Evolutionary conservation across 2,329 filamentous ascomycete species (phyloP).

Genomic region (Ascochyta lentis): DNA sequence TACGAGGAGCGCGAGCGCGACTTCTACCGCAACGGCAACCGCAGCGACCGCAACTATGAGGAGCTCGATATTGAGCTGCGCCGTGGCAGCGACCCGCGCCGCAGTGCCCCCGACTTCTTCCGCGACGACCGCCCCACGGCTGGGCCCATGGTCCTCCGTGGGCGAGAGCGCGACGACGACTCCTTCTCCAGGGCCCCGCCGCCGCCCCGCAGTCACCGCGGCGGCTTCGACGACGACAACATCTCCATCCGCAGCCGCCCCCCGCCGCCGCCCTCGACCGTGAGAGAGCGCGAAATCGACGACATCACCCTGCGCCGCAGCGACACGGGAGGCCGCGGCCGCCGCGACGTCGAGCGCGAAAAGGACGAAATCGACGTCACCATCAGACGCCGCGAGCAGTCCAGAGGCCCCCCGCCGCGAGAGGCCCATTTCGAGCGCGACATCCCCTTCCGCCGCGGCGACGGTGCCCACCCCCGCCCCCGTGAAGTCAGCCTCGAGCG

Average conservation of each 20-base stretch:
- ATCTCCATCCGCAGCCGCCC: conserved; percentile 42
- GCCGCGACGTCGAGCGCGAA: conserved; percentile 41
- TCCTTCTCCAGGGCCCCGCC: conserved; percentile 39
- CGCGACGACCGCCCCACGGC: conserved; percentile 55
- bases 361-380: conserved; percentile 42
- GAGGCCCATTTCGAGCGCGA: conserved; percentile 47
- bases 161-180: conserved; percentile 52
- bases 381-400: conserved; percentile 46
- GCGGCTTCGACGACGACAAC: conserved; percentile 52
- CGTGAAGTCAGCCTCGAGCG: conserved; percentile 47
- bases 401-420: conserved; percentile 42
- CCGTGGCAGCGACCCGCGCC: conserved; percentile 46
- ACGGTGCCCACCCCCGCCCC: conserved; percentile 46
- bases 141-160: conserved; percentile 55
- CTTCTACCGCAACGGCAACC: conserved; percentile 53
- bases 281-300: conserved; percentile 43
- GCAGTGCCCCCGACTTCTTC: conserved; percentile 57
- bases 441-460: conserved; percentile 53
- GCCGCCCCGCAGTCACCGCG: conserved; percentile 38
- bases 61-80: conserved; percentile 59
- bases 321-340: conserved; percentile 44
- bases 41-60: conserved; percentile 54
- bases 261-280: conserved; percentile 35
- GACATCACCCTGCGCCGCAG: conserved; percentile 50
- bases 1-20: conserved; percentile 59